phyloP scores from a whole-genome alignment of 306 rosid genomes.

The Gleditsia sinensis region DNA sequence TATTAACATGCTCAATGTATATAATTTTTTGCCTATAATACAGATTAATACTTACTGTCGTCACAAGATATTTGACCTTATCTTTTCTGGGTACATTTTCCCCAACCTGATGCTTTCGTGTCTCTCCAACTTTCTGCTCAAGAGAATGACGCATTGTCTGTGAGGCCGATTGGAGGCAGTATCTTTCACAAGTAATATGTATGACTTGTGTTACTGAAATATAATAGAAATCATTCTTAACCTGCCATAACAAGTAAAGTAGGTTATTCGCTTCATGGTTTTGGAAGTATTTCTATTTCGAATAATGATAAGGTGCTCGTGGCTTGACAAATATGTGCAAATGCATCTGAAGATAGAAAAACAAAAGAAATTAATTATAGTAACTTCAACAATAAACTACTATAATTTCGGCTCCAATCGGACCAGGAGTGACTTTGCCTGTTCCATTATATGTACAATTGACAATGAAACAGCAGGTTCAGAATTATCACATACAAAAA shows the following conservation, averaged over 20 bases:
- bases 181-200: neutral
- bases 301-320: neutral
- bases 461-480: no score
- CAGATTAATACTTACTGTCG: slow-evolving; percentile 37
- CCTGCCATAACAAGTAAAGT: neutral
- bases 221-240: neutral
- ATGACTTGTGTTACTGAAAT: neutral
- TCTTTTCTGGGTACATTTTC: slow-evolving; percentile 47
- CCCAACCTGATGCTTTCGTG: slow-evolving; percentile 35
- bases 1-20: neutral
- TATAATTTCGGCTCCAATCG: neutral
- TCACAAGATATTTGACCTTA: slow-evolving; percentile 37
- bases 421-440: neutral
- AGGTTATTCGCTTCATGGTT: neutral
- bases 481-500: no score
- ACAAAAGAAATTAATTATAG: neutral
- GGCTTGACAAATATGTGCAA: neutral
- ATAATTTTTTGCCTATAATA: neutral
- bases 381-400: neutral
- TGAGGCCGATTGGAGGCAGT: neutral
- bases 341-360: neutral
- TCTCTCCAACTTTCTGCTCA: neutral
- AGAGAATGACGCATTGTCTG: slow-evolving; percentile 22
- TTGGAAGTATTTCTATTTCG: neutral
- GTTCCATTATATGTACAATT: no score